Evolutionary conservation across 768 basidiomycete species (phyloP).

Genomic region (Trichaptum fuscoviolaceum): DNA sequence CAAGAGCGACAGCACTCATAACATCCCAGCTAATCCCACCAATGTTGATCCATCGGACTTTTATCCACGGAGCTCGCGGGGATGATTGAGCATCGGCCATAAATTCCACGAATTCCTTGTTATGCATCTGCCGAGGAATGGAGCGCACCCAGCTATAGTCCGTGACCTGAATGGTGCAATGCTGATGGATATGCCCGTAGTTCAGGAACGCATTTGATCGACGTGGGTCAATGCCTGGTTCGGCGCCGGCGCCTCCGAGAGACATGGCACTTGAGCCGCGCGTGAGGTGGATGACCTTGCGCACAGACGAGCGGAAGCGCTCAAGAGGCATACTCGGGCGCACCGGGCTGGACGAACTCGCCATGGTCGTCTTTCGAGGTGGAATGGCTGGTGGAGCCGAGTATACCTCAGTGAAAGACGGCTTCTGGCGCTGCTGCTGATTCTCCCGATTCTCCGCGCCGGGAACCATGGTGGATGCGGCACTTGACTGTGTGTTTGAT

Average conservation of each 20-base stretch:
- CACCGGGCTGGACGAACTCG: background rate
- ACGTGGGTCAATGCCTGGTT: conserved; percentile 19
- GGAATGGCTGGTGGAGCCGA: background rate
- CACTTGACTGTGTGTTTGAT: background rate
- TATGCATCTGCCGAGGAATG: conserved; percentile 11
- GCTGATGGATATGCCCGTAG: conserved; percentile 16
- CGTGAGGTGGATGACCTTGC: conserved; percentile 5
- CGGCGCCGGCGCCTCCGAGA: conserved; percentile 13
- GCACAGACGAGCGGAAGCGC: conserved; percentile 3
- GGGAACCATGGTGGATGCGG: background rate
- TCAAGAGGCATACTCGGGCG: background rate
- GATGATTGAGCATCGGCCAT: conserved; percentile 2
- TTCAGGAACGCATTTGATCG: conserved; percentile 8
- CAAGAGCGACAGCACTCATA: conserved; percentile 19
- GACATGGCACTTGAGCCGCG: conserved; percentile 3
- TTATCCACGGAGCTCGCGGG: conserved; percentile 5
- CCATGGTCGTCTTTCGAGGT: background rate
- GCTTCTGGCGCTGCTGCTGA: background rate
- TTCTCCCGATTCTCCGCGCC: background rate
- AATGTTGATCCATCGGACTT: conserved; percentile 24
- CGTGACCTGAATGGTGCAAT: conserved; percentile 16
- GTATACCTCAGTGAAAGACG: background rate
- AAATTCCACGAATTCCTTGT: conserved; percentile 14
- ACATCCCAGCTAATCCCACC: conserved; percentile 24
- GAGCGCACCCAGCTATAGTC: conserved; percentile 14